These are phyloP conservation scores for Aspergillus haitiensis DNA, from an alignment of 495 filamentous ascomycete species.

Conservation along the genomic window DNA sequence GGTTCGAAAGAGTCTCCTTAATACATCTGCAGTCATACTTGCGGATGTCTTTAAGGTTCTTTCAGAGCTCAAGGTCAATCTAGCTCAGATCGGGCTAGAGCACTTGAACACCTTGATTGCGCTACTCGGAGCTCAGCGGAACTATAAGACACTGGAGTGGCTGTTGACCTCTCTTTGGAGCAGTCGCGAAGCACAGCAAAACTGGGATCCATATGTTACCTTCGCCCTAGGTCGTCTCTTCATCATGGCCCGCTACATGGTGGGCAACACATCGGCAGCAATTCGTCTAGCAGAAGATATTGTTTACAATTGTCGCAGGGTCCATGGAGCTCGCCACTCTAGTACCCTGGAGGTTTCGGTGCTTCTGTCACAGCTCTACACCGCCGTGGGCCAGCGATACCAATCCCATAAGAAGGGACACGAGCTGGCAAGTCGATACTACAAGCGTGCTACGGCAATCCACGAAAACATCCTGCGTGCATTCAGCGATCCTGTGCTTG, in stretches of 20 bases:
- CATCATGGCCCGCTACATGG: conserved; percentile 39
- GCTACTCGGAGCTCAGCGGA: conserved; percentile 38
- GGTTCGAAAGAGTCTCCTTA: conserved; percentile 21
- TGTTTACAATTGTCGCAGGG: conserved; percentile 46
- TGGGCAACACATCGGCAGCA: conserved; percentile 33
- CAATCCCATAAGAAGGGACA: conserved; percentile 34
- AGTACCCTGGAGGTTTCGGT: conserved; percentile 41
- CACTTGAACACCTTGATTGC: conserved; percentile 40
- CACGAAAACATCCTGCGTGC: conserved; percentile 43
- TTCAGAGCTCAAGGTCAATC: conserved; percentile 24
- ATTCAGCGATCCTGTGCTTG: conserved; percentile 33
- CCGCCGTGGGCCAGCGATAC: conserved; percentile 33
- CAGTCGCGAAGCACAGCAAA: conserved; percentile 34
- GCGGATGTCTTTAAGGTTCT: conserved; percentile 22
- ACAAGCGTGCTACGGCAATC: conserved; percentile 37
- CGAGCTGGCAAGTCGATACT: conserved; percentile 41
- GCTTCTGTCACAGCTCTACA: conserved; percentile 42
- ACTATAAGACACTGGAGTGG: conserved; percentile 40
- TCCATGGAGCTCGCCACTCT: conserved; percentile 39
- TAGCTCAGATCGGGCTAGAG: conserved; percentile 33
- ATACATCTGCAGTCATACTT: conserved; percentile 22
- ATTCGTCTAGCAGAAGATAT: conserved; percentile 45
- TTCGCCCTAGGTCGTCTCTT: conserved; percentile 40
- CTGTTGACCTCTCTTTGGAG: conserved; percentile 38
- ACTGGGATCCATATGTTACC: conserved; percentile 30